Evolutionary conservation across 352 stramenopile genomes (phyloP), one percentile per base, ranked within the genome.

Genomic region (Pythium volutum): DNA sequence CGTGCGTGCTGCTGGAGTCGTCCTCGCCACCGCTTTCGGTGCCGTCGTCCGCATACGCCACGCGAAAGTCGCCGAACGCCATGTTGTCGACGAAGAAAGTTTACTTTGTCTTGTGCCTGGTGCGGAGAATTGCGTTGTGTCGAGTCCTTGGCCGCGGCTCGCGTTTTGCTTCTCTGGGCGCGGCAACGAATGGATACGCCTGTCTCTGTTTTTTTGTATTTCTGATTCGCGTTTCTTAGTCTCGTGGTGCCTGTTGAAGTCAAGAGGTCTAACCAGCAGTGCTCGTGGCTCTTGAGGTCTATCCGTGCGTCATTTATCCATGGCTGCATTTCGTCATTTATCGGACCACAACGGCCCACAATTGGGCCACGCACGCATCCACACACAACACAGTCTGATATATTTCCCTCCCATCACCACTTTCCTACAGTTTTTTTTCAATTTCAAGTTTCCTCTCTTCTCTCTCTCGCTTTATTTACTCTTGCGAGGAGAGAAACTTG

Each of bases 401-500:
- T 38, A 38, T 38, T 38, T 38, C 33, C 7, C 12, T 38, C 12
- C 33, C 33, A 38, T 38, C 12, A 7, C 7, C 33, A 38, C 33
- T 12, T 38, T 38, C 33, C 33, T 14, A 38, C 33, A 38, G 7
- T 12, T 14, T 14, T 38, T 14, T 43, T 22, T 43, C 23, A 33
- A 57, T 36, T 36, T 51, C 29, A 27, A 55, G 27, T 14, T n/a
- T 38, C 18, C n/a, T 34, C 2, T 4, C 27, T 31, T 34, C n/a
- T 11, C 12, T 57, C 20, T 26, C 3, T 46, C 7, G 33, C n/a
- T 10, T 31, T 12, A 6, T 22, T 16, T 52, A 57, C 22, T 62
- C 53, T 48, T 63, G 61, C 2, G 61, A 66, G 12, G 39, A 45
- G 16, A 62, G 25, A 20, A 66, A 73, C 39, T 68, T 73, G 46